These are phyloP conservation scores for Bothriochloa decipiens DNA, from an alignment of 176 grass and related monocot genomes.

Conservation along the genomic window DNA sequence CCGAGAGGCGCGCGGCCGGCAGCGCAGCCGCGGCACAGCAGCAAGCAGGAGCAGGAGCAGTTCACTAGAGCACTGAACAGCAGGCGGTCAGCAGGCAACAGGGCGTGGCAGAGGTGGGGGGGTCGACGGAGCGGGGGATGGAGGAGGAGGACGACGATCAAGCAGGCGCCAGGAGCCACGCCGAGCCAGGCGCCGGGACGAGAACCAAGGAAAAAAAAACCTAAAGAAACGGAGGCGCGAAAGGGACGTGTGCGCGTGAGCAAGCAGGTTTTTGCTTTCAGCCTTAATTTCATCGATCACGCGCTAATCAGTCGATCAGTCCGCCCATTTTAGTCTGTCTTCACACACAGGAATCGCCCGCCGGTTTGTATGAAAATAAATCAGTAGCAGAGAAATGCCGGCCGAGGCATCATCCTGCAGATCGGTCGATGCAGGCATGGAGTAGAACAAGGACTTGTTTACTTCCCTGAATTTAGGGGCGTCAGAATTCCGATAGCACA, in stretches of 20 bases:
- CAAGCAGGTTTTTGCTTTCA: constrained; percentile 35
- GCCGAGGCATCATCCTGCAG: not conserved
- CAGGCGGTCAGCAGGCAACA: not conserved
- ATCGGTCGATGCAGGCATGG: not conserved
- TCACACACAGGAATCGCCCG: not conserved
- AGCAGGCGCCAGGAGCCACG: constrained; percentile 26
- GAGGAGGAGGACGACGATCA: constrained; percentile 15
- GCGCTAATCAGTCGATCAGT: not conserved
- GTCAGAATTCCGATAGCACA: no score
- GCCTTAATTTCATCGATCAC: not conserved
- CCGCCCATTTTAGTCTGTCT: not conserved
- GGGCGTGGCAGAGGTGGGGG: constrained; percentile 12
- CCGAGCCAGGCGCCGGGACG: constrained; percentile 7
- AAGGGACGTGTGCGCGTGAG: constrained; percentile 38
- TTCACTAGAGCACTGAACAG: constrained; percentile 20
- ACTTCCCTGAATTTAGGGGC: no score
- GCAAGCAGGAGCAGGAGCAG: constrained; percentile 16
- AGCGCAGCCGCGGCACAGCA: not conserved
- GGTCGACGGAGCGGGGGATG: not conserved
- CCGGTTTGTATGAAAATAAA: no score
- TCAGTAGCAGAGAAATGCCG: not conserved
- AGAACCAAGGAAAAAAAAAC: constrained; percentile 7
- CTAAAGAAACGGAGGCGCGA: constrained; percentile 29
- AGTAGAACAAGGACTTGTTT: no score
- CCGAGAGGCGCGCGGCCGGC: constrained; percentile 34